Evolutionary conservation across 495 filamentous ascomycete genomes (phyloP).

Genomic region (Zalerion maritima): DNA sequence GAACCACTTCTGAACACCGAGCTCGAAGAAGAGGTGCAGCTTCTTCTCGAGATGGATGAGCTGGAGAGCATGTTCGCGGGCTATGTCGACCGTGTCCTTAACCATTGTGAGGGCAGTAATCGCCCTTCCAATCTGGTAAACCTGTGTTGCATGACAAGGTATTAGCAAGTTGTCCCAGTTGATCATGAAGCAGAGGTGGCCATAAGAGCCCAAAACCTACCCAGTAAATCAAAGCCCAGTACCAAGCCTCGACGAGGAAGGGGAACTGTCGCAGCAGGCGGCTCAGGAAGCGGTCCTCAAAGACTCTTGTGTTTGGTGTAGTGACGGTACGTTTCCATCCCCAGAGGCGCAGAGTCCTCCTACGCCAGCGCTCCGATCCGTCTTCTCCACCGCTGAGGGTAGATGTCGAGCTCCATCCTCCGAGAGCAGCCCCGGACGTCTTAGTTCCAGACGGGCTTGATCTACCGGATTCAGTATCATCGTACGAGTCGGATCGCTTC

Average conservation of each 20-base stretch:
- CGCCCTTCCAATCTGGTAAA: slow-evolving; percentile 49
- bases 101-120: slow-evolving; percentile 45
- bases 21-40: slow-evolving; percentile 43
- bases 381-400: too few species aligned
- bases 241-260: slow-evolving; percentile 68
- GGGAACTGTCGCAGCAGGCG: slow-evolving; percentile 51
- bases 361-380: too few species aligned
- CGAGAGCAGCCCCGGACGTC: too few species aligned
- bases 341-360: slow-evolving; percentile 10
- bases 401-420: too few species aligned
- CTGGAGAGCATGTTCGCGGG: slow-evolving; percentile 41
- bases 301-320: slow-evolving; percentile 40
- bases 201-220: too few species aligned
- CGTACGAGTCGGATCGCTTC: too few species aligned
- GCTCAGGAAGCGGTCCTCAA: slow-evolving; percentile 38
- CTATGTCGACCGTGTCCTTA: slow-evolving; percentile 41
- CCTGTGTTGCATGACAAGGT: slow-evolving; percentile 16
- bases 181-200: too few species aligned
- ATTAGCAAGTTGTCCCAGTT: slow-evolving; percentile 1
- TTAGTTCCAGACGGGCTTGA: too few species aligned
- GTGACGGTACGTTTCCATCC: slow-evolving; percentile 15
- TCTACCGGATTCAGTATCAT: too few species aligned
- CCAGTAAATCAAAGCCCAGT: slow-evolving; percentile 61
- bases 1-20: slow-evolving; percentile 39
- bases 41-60: slow-evolving; percentile 39